Evolutionary conservation across 2,329 filamentous ascomycete species (phyloP), one percentile per base, ranked within the genome.

Genomic region (Cladorrhinum sp.): DNA sequence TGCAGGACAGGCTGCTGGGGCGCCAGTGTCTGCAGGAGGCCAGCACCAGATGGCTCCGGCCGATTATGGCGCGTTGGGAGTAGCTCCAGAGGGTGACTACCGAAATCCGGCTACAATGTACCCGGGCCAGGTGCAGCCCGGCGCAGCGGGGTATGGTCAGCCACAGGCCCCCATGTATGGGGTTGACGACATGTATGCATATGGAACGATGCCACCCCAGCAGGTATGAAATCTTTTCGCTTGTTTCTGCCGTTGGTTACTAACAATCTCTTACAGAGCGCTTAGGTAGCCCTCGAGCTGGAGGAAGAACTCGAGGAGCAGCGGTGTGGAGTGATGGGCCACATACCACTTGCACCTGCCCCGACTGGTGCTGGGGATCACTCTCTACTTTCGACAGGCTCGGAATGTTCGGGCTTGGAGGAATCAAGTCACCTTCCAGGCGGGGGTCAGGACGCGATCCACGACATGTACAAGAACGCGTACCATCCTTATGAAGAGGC

Each of bases 101-200:
- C 89, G 91, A 64, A 85, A 87, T 68, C 86, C 90, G 71, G 86
- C 86, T 50, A 84, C 85, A 70, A 94, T 96, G 86, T 97, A 96
- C 72, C 82, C 88, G 28, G 88, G 87, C 58, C 87, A 92, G 65
- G 90, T 92, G 61, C 91, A 92, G 67, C 80, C 87, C 14, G 89
- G 90, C 54, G 86, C 89, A 12, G 82, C 85, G 52, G 83, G 85
- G 12, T 96, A 96, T 72, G 90, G 88, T 14, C 91, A 95, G 70
- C 84, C 89, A 51, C 88, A 90, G 68, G 85, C 88, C 61, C 80
- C 86, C 65, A 96, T 97, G 83, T 96, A 92, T 59, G 87, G 89
- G 60, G 88, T 93, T 75, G 87, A 91, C 64, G 86, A 86, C 65
- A 96, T 97, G 82, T 98, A 98, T 67, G 84, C 84, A 42, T 96